These are phyloP conservation scores for Coemansia sp. DNA, from an alignment of 192 early-diverging fungal genomes.

Conservation along the genomic window DNA sequence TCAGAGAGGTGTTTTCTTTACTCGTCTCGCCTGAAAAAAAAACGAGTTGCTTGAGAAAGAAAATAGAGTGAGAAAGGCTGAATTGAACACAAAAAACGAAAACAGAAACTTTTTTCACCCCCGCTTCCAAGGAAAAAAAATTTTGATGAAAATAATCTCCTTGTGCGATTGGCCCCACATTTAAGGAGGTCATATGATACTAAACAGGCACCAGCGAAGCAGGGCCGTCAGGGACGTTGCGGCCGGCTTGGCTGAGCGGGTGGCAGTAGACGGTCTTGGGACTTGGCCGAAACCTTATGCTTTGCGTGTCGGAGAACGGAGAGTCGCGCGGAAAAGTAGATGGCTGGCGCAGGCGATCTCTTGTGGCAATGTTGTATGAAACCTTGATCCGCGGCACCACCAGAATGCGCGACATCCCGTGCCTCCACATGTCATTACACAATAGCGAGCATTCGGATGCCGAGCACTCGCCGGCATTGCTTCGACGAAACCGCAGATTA, in stretches of 20 bases:
- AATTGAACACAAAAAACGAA: neutral
- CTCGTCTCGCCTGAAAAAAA: neutral
- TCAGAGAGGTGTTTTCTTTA: neutral
- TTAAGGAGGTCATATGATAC: no score
- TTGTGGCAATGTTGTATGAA: constrained; percentile 38
- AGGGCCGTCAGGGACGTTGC: constrained; percentile 31
- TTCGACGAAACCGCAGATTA: constrained; percentile 25
- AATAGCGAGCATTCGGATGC: constrained; percentile 56
- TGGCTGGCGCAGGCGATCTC: constrained; percentile 32
- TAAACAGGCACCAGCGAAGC: constrained; percentile 15
- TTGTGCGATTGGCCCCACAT: no score
- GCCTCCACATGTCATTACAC: constrained; percentile 49
- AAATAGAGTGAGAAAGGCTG: neutral
- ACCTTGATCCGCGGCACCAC: constrained; percentile 53
- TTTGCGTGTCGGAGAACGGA: constrained; percentile 13
- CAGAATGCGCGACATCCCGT: constrained; percentile 31
- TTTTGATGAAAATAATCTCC: constrained; percentile 1
- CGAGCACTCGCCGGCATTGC: constrained; percentile 37
- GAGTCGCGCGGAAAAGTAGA: constrained; percentile 23
- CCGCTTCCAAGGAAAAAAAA: constrained; percentile 12
- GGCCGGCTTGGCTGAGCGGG: constrained; percentile 24
- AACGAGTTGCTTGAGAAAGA: neutral
- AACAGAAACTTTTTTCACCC: neutral
- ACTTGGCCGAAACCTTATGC: constrained; percentile 28
- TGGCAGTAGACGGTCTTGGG: constrained; percentile 43